Conservation (phyloP, 176 grass and related monocot genomes). For the Puya raimondii region DNA sequence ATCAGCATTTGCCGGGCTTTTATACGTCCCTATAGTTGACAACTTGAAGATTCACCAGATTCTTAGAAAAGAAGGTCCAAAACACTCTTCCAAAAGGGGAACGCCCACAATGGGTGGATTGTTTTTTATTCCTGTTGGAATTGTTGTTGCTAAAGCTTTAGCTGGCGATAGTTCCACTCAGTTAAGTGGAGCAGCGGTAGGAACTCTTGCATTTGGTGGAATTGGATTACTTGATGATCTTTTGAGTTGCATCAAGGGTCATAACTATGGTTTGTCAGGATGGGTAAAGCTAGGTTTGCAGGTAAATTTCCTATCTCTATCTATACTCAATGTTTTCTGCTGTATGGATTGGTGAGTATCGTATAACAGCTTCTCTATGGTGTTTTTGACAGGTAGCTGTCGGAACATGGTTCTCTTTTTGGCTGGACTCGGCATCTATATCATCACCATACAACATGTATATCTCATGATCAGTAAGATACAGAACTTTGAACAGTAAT, state of each 20-base stretch:
- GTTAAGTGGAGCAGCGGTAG: conserved; percentile 55
- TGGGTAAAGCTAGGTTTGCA: conserved; percentile 63
- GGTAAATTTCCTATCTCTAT: conserved; percentile 28
- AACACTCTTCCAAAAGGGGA: conserved; percentile 44
- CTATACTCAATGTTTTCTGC: neutral
- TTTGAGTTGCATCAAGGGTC: conserved; percentile 24
- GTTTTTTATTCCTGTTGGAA: conserved; percentile 78
- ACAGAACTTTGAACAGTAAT: conserved; percentile 12
- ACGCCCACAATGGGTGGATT: conserved; percentile 83
- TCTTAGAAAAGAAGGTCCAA: conserved; percentile 44
- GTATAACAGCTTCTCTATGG: conserved; percentile 11
- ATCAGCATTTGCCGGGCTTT: conserved; percentile 65
- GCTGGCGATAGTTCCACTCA: conserved; percentile 38
- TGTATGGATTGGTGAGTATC: neutral
- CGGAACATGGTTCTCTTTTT: conserved; percentile 72
- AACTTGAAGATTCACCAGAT: conserved; percentile 67
- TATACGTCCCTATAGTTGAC: conserved; percentile 74
- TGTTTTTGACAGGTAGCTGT: conserved; percentile 46
- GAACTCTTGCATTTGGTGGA: conserved; percentile 57
- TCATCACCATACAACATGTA: conserved; percentile 89
- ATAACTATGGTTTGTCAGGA: conserved; percentile 34
- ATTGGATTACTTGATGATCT: conserved; percentile 87
- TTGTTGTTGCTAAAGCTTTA: conserved; percentile 53
- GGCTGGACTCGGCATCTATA: conserved; percentile 69
- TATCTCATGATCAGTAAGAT: conserved; percentile 43